Conservation (phyloP, 495 filamentous ascomycete species). For the Penicillium dipodomyicola region DNA sequence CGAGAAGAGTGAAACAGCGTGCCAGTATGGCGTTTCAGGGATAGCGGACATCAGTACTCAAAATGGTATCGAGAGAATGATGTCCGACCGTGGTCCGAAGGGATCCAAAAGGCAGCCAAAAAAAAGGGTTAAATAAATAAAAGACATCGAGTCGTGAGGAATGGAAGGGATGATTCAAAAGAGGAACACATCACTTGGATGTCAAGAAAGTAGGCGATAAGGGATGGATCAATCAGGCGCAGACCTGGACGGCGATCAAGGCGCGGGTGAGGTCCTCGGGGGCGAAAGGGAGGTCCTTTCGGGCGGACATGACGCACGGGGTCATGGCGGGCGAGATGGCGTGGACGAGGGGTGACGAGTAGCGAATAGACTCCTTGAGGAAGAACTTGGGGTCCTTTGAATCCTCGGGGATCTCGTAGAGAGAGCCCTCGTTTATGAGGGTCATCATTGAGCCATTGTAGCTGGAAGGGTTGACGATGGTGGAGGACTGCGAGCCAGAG, state of each 20-base stretch:
- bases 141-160: conserved; percentile 19
- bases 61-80: not conserved
- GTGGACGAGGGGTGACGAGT: conserved; percentile 36
- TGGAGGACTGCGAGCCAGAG: conserved; percentile 40
- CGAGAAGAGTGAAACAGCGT: not conserved
- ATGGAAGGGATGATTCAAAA: conserved; percentile 8
- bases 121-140: not conserved
- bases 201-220: conserved; percentile 10
- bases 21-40: not conserved
- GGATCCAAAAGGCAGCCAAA: not conserved
- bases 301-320: conserved; percentile 25
- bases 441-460: conserved; percentile 43
- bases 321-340: conserved; percentile 32
- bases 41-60: not conserved
- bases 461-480: conserved; percentile 40
- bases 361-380: conserved; percentile 38
- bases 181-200: conserved; percentile 23
- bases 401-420: conserved; percentile 30
- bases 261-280: conserved; percentile 45
- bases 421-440: conserved; percentile 28
- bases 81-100: conserved; percentile 11
- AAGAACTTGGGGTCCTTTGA: conserved; percentile 35
- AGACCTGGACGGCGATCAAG: conserved; percentile 44
- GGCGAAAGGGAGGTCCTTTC: conserved; percentile 35
- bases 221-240: conserved; percentile 18